Percentiles rank a stretch among this genome's conserved stretches.
phyloP scores from a whole-genome alignment of 139 green algal genomes.

The Gonium pectorale region DNA sequence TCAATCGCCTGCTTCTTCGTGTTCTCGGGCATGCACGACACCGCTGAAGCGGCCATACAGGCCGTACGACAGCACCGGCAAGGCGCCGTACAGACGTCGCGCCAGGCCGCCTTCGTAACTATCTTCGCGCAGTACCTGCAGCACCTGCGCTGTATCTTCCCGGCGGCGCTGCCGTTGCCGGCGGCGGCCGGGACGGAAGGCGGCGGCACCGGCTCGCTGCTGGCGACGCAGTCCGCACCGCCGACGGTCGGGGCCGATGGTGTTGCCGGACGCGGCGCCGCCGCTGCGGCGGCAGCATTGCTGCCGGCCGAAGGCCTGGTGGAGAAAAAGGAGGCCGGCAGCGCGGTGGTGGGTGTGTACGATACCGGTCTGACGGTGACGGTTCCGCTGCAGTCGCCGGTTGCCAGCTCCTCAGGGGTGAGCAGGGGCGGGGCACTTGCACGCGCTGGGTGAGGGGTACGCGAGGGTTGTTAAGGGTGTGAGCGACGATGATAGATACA shows the following conservation, averaged over 20 bases:
- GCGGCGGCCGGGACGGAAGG: background rate
- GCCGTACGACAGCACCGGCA: constrained; percentile 53
- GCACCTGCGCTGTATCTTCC: constrained; percentile 61
- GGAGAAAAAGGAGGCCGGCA: constrained; percentile 37
- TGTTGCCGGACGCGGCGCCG: too few relatives aligned
- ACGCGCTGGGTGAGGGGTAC: too few relatives aligned
- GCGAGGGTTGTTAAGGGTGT: too few relatives aligned
- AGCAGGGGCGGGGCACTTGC: too few relatives aligned
- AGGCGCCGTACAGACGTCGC: constrained; percentile 70
- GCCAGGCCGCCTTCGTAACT: constrained; percentile 71
- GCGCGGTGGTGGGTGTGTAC: constrained; percentile 50
- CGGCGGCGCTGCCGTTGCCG: background rate
- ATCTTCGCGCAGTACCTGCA: constrained; percentile 74
- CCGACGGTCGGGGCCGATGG: background rate
- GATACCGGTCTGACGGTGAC: constrained; percentile 46
- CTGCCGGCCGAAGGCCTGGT: constrained; percentile 31
- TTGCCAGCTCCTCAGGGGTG: too few relatives aligned
- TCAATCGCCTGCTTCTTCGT: constrained; percentile 78
- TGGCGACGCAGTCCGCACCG: constrained; percentile 23
- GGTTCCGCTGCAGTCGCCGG: background rate
- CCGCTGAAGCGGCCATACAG: constrained; percentile 48
- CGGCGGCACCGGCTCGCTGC: background rate
- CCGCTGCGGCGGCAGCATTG: too few relatives aligned
- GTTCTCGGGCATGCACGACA: constrained; percentile 43
- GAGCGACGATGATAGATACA: too few relatives aligned